Evolutionary conservation across 495 filamentous ascomycete genomes (phyloP).

Genomic region (Neurospora sp.): DNA sequence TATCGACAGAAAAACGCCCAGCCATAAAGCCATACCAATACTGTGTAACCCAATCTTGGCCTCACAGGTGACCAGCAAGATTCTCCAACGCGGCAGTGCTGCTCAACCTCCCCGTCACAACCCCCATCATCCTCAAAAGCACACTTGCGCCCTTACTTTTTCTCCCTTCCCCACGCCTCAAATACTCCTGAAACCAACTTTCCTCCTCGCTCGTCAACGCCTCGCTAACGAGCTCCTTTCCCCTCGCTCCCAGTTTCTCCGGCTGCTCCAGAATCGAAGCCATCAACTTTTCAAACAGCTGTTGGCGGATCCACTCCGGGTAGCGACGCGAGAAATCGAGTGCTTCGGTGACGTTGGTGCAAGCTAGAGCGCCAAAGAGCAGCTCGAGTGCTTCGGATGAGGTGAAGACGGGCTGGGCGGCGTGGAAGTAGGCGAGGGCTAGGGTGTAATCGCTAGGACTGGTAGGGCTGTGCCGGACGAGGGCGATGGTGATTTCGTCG

Average conservation of each 20-base stretch:
- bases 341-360: slow-evolving; percentile 58
- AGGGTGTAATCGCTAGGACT: slow-evolving; percentile 44
- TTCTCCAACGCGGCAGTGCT: not conserved
- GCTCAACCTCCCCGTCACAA: slow-evolving; percentile 25
- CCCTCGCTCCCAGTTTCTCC: slow-evolving; percentile 32
- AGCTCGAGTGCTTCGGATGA: slow-evolving; percentile 46
- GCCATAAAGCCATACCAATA: not conserved
- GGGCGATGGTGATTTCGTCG: slow-evolving; percentile 62
- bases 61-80: not conserved
- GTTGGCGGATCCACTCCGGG: slow-evolving; percentile 46
- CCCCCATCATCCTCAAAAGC: slow-evolving; percentile 56
- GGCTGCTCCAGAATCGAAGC: slow-evolving; percentile 46
- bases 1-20: not conserved
- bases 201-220: slow-evolving; percentile 61
- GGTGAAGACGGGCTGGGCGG: slow-evolving; percentile 54
- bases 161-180: slow-evolving; percentile 51
- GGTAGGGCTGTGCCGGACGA: slow-evolving; percentile 35
- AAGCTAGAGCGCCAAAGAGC: slow-evolving; percentile 56
- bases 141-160: slow-evolving; percentile 53
- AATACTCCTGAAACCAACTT: slow-evolving; percentile 56
- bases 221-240: slow-evolving; percentile 59
- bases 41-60: not conserved
- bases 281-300: slow-evolving; percentile 60
- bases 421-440: slow-evolving; percentile 66
- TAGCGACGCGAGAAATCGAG: slow-evolving; percentile 62